Conservation (phyloP, 495 filamentous ascomycete genomes). For the Durotheca rogersii region DNA sequence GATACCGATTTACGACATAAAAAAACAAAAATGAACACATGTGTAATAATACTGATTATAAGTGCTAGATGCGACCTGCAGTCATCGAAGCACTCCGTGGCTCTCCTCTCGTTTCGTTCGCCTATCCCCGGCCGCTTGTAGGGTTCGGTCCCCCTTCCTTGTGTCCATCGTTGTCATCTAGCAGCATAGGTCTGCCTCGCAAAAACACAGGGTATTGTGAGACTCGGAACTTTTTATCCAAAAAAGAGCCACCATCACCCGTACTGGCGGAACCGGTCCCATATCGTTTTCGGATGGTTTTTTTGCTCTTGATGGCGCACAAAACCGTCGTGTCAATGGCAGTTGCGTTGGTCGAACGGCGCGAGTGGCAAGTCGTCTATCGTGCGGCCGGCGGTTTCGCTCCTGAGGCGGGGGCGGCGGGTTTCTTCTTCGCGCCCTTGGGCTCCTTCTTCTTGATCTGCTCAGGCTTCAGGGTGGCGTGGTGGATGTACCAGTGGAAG, state of each 20-base stretch:
- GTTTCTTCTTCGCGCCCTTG: conserved; percentile 37
- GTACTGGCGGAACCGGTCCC: no score
- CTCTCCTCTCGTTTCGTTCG: conserved; percentile 3
- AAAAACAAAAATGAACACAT: conserved; percentile 23
- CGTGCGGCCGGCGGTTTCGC: conserved; percentile 31
- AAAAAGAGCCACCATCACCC: no score
- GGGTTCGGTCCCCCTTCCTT: no score
- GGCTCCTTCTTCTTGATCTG: conserved; percentile 50
- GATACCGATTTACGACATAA: conserved; percentile 24
- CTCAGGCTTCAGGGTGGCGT: conserved; percentile 52
- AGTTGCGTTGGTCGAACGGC: neutral
- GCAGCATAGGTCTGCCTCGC: no score
- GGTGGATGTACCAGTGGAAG: conserved; percentile 53
- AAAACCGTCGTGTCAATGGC: no score
- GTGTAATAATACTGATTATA: conserved; percentile 27
- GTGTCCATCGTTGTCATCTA: no score
- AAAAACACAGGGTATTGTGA: no score
- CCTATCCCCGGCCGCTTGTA: neutral
- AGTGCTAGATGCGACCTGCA: conserved; percentile 33
- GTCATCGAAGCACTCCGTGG: conserved; percentile 32
- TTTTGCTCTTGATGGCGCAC: no score
- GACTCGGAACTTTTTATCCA: no score
- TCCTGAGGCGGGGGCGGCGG: no score
- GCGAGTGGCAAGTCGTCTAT: no score
- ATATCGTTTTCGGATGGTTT: no score